Percentiles rank a stretch among this genome's conserved stretches.
These are phyloP conservation scores for Penicillium sp. DNA, from an alignment of 2,329 filamentous ascomycete species.

Conservation along the genomic window DNA sequence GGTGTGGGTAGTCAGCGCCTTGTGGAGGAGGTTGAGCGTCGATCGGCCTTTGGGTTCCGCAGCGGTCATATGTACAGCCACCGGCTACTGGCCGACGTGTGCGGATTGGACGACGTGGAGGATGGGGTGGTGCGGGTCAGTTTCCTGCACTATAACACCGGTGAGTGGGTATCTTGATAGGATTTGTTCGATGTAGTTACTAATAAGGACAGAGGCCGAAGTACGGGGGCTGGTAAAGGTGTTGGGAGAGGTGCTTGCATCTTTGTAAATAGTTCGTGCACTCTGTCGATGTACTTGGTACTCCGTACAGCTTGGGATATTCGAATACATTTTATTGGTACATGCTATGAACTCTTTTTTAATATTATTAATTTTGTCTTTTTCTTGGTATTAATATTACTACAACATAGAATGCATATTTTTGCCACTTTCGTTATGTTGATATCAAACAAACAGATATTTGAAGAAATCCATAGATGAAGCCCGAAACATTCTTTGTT, in stretches of 20 bases:
- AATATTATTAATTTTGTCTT: neutral
- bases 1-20: conserved; percentile 57
- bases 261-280: neutral
- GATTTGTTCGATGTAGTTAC: neutral
- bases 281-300: neutral
- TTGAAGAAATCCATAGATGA: neutral
- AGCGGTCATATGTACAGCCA: conserved; percentile 70
- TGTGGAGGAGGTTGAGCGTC: conserved; percentile 61
- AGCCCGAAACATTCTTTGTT: conserved; percentile 1
- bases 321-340: neutral
- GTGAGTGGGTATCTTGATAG: conserved; percentile 42
- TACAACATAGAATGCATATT: neutral
- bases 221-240: conserved; percentile 18
- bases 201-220: conserved; percentile 20
- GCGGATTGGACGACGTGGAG: conserved; percentile 56
- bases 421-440: neutral
- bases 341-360: neutral
- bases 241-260: conserved; percentile 15
- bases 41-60: conserved; percentile 60
- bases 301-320: neutral
- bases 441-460: neutral
- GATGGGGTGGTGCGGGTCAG: conserved; percentile 69
- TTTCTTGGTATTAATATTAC: neutral
- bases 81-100: conserved; percentile 58
- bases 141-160: conserved; percentile 70